Percentiles rank a stretch among this genome's conserved stretches.
Evolutionary conservation across 495 filamentous ascomycete species (phyloP).

Genomic region (Annulohypoxylon moriforme): DNA sequence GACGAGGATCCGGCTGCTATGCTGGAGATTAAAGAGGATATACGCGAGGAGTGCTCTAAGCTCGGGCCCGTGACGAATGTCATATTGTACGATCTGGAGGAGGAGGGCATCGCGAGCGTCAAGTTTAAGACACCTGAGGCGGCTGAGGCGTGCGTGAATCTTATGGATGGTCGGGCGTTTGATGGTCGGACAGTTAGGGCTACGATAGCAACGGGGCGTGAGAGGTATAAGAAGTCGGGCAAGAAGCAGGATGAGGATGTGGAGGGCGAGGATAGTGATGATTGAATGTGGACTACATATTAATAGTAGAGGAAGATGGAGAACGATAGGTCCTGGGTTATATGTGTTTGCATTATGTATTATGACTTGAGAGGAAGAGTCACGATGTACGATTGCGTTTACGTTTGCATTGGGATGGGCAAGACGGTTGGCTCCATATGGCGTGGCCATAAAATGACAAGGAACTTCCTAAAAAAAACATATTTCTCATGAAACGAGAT

Average conservation of each 20-base stretch:
- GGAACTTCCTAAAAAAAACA: slow-evolving; percentile 4
- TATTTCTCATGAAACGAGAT: not conserved
- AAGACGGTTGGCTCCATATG: not conserved
- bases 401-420: not conserved
- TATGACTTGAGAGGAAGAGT: not conserved
- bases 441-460: not conserved
- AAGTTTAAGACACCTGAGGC: slow-evolving; percentile 75
- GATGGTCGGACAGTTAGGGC: slow-evolving; percentile 78
- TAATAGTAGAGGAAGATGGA: not conserved
- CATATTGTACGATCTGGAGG: slow-evolving; percentile 86
- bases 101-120: slow-evolving; percentile 88
- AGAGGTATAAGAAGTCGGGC: slow-evolving; percentile 79
- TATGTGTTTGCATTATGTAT: slow-evolving; percentile 19
- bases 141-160: slow-evolving; percentile 76
- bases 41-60: slow-evolving; percentile 89
- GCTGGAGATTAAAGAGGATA: slow-evolving; percentile 93
- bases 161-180: slow-evolving; percentile 87
- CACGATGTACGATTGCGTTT: slow-evolving; percentile 30
- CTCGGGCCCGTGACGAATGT: slow-evolving; percentile 91
- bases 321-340: not conserved
- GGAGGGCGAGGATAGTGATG: slow-evolving; percentile 55
- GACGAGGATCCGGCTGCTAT: slow-evolving; percentile 85
- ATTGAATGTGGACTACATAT: slow-evolving; percentile 27
- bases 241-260: slow-evolving; percentile 57
- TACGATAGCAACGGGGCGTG: slow-evolving; percentile 77